Percentiles rank a stretch among this genome's conserved stretches.
phyloP scores from a whole-genome alignment of 1,284 basidiomycete species.

The Apiotrichum mycotoxinovorans region DNA sequence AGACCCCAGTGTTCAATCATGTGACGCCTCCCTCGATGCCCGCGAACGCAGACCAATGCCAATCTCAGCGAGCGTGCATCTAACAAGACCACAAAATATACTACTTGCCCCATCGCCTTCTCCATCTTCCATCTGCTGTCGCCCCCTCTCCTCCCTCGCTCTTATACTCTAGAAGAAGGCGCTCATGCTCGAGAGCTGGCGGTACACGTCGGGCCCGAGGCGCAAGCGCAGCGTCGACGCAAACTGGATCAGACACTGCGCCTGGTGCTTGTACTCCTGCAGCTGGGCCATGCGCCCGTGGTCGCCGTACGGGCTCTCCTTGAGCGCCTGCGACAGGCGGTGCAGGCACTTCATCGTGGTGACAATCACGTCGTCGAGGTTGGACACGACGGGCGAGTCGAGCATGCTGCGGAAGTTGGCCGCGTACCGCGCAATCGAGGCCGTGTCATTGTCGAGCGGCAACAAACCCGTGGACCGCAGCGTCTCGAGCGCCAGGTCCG shows the following conservation, averaged over 20 bases:
- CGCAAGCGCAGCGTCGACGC: constrained; percentile 81
- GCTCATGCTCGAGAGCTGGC: constrained; percentile 61
- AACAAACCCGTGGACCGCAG: constrained; percentile 87
- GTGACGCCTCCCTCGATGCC: too few relatives aligned
- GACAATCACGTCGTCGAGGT: constrained; percentile 82
- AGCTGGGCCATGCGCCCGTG: constrained; percentile 39
- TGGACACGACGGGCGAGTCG: constrained; percentile 78
- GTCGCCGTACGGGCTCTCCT: constrained; percentile 66
- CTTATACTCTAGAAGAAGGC: constrained; percentile 18
- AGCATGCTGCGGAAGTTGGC: constrained; percentile 83
- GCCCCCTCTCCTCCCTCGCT: not conserved
- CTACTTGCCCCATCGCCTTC: too few relatives aligned
- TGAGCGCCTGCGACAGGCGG: constrained; percentile 69
- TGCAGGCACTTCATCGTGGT: constrained; percentile 93
- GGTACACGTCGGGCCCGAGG: constrained; percentile 86
- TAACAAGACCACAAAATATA: too few relatives aligned
- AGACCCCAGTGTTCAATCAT: too few relatives aligned
- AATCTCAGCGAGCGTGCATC: too few relatives aligned
- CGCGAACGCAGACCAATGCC: too few relatives aligned
- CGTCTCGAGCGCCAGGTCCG: constrained; percentile 77
- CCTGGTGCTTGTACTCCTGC: constrained; percentile 43
- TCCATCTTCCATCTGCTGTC: too few relatives aligned
- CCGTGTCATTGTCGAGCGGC: constrained; percentile 80
- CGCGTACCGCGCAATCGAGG: constrained; percentile 77
- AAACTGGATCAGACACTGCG: constrained; percentile 68